Conservation (phyloP, 2,329 filamentous ascomycete genomes). For the Pseudogymnoascus sp. region DNA sequence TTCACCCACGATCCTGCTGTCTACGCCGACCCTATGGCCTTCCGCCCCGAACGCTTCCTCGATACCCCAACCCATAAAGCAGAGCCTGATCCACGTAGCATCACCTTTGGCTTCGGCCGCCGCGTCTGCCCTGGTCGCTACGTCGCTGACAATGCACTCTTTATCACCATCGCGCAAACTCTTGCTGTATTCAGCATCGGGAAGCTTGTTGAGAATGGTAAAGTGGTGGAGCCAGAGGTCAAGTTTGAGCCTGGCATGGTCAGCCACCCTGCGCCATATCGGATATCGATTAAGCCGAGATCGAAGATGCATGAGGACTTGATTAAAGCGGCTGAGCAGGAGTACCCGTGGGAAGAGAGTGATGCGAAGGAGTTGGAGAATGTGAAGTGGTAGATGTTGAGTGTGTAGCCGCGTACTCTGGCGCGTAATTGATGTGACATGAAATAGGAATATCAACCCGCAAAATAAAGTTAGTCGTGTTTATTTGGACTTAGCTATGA, state of each 20-base stretch:
- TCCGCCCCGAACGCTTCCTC: slow-evolving; percentile 33
- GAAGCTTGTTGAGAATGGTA: slow-evolving; percentile 33
- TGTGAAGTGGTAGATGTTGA: slow-evolving; percentile 11
- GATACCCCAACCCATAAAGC: slow-evolving; percentile 29
- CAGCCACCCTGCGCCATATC: slow-evolving; percentile 34
- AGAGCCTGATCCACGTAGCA: slow-evolving; percentile 25
- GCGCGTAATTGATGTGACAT: not conserved
- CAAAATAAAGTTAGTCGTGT: not conserved
- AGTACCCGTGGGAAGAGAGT: slow-evolving; percentile 34
- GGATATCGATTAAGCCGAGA: slow-evolving; percentile 30
- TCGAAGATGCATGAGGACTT: slow-evolving; percentile 28
- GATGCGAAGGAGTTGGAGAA: slow-evolving; percentile 27
- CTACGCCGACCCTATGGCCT: slow-evolving; percentile 35
- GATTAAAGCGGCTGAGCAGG: slow-evolving; percentile 28
- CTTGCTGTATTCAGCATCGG: slow-evolving; percentile 41
- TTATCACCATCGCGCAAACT: slow-evolving; percentile 32
- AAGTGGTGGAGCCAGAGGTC: slow-evolving; percentile 26
- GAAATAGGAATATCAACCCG: not conserved
- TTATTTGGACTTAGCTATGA: not conserved
- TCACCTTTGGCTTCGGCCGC: slow-evolving; percentile 12
- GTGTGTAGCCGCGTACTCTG: not conserved
- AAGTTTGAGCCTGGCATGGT: slow-evolving; percentile 31
- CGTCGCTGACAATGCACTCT: slow-evolving; percentile 11
- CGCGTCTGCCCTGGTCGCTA: slow-evolving; percentile 19
- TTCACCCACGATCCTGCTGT: slow-evolving; percentile 26